Evolutionary conservation across 345 rosid genomes (phyloP), one percentile per base, ranked within the genome.

Genomic region (Citrus medica): DNA sequence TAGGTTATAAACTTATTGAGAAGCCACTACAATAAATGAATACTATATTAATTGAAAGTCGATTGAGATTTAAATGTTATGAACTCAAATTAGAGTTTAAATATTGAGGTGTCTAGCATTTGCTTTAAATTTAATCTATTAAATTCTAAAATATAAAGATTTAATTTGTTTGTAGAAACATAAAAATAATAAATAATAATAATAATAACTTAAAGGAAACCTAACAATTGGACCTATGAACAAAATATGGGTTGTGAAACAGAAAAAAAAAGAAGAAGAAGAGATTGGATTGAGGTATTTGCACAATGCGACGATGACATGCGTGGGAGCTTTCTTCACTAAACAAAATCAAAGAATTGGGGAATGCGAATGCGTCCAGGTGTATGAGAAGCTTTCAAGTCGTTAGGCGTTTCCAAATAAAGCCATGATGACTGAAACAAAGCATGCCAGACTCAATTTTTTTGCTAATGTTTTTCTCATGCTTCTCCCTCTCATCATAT

Each of bases 31-130:
- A 38, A 38, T 8, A 1, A 38, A 38, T 1, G 9, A 7, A 7
- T 38, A 38, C 0, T 7, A 38, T 38, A 38, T 7, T 38, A 38
- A 38, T 38, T 38, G 0, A 0, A 38, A 38, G 0, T 1, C 0
- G 0, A 42, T 40, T 40, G 0, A 40, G 3, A 40, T 40, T 40
- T 9, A 40, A 40, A 40, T 40, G 5, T 40, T 40, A 35, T 2
- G 9, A 37, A 37, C 2, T 37, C 40, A 9, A 9, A 40, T 9
- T 40, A 0, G 0, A 0, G 9, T 42, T 2, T 42, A 42, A 42
- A 42, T 42, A 42, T 42, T 42, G 14, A 35, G 38, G 0, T 35
- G 7, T 42, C 14, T 42, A 42, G 2, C 2, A 42, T 42, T 9
- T 10, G 0, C 2, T 42, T 9, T 42, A 9, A 42, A 42, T 42